A percentile compares a stretch with the other conserved stretches of the same genome.
These are phyloP conservation scores for Aphanomyces invadans DNA, from an alignment of 352 stramenopile species.

Conservation along the genomic window DNA sequence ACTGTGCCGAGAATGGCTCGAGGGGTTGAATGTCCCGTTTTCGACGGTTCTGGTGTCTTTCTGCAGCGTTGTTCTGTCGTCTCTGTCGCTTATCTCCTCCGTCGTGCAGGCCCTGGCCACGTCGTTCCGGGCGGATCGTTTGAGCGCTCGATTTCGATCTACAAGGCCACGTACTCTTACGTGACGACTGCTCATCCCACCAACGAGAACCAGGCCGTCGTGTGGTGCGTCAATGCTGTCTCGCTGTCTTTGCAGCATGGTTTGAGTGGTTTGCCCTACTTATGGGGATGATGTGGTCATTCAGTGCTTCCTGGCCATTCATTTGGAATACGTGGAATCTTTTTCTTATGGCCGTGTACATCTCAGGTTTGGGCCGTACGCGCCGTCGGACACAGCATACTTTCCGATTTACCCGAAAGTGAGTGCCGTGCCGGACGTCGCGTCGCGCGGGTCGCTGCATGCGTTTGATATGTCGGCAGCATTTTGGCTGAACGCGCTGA, in stretches of 20 bases:
- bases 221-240: slow-evolving; percentile 34
- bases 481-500: slow-evolving; percentile 74
- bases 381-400: slow-evolving; percentile 81
- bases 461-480: slow-evolving; percentile 49
- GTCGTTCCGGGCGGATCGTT: slow-evolving; percentile 63
- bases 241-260: slow-evolving; percentile 1
- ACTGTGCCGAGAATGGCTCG: too few relatives aligned
- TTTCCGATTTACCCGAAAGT: slow-evolving; percentile 81
- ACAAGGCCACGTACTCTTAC: slow-evolving; percentile 87
- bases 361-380: slow-evolving; percentile 86
- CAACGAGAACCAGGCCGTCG: slow-evolving; percentile 51
- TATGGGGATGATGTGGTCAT: too few relatives aligned
- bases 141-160: slow-evolving; percentile 91
- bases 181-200: slow-evolving; percentile 54
- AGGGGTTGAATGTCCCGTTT: too few relatives aligned
- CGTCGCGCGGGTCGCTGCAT: slow-evolving; percentile 53
- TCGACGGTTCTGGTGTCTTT: too few relatives aligned
- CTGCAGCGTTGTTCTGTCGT: too few relatives aligned
- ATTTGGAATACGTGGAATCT: too few relatives aligned
- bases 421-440: slow-evolving; percentile 37
- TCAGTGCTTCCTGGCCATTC: too few relatives aligned
- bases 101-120: not conserved
- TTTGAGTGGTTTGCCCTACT: too few relatives aligned
- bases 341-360: too few relatives aligned
- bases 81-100: too few relatives aligned